Conservation (phyloP, 2,329 filamentous ascomycete species). For the Botrytis byssoidea region DNA sequence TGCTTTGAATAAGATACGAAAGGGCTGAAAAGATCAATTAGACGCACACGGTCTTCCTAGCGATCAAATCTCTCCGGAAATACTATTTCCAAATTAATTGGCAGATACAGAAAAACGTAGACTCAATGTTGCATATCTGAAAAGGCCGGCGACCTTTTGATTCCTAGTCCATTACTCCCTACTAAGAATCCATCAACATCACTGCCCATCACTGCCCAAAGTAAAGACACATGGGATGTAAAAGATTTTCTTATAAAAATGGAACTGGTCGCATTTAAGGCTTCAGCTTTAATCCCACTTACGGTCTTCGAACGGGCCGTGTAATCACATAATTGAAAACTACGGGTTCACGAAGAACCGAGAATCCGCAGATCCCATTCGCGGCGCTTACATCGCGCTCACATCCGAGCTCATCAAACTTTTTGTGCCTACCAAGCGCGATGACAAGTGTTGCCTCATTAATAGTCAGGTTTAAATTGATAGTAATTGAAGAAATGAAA, state of each 20-base stretch:
- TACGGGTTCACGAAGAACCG: not conserved
- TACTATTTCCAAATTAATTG: no score
- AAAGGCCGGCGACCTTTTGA: not conserved
- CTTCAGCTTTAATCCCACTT: not conserved
- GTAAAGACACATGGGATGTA: not conserved
- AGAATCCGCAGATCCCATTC: not conserved
- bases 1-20: not conserved
- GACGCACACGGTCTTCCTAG: not conserved
- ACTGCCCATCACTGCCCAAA: not conserved
- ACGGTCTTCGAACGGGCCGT: not conserved
- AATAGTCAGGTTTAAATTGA: not conserved
- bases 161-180: not conserved
- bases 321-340: not conserved
- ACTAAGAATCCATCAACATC: not conserved
- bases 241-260: not conserved
- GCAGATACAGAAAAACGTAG: not conserved
- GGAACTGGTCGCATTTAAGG: not conserved
- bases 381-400: not conserved
- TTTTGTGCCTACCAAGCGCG: not conserved
- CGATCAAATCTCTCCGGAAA: not conserved
- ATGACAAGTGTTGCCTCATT: not conserved
- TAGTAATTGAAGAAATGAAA: no score
- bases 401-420: not conserved
- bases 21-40: not conserved
- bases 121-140: not conserved